Evolutionary conservation across 164 flowering plant genomes (phyloP), one percentile per base, ranked within the genome.

Genomic region (Malania oleifera): DNA sequence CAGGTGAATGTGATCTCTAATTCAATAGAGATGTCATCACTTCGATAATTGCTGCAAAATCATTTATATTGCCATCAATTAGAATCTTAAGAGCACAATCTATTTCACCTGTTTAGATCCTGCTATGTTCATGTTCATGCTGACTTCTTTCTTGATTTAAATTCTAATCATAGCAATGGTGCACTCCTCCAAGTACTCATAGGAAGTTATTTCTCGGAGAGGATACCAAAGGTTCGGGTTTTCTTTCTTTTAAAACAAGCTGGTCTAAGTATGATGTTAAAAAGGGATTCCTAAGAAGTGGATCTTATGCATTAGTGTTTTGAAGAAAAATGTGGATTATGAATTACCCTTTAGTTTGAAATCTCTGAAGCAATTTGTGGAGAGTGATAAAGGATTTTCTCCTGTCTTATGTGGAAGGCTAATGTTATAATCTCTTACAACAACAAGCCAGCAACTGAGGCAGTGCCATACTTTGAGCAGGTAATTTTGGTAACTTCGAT

Each of bases 401-500:
- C 54, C 1, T 64, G 9, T 77, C 49, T 80, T 46, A 65, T 77
- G 40, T 77, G 72, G 71, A 82, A 93, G 98, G 98, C 96, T 60
- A 87, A 84, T 78, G 97, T 76, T 72, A 79, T 89, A 64, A 81
- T 93, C 68, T 86, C 98, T 24, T 93, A 71, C 87, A 93, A 87
- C 89, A 93, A 93, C 76, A 81, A 80, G 72, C 82, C 97, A 62
- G 98, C 95, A 56, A 58, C 95, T 19, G 98, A 89, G 76, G 98
- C 98, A 49, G 98, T 93, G 20, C 98, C 97, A 18, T 89, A 89
- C 74, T 93, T 93, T 76, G 97, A 93, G 73, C 97, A 87, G 95
- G 98, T 93, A 67, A 57, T 24, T 9, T 1, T 40, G 1, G n/a
- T n/a, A n/a, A n/a, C n/a, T n/a, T n/a, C n/a, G n/a, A n/a, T n/a